Percentiles rank a stretch among this genome's conserved stretches.
These are phyloP conservation scores for Cryphonectria nitschkei DNA, from an alignment of 2,329 filamentous ascomycete genomes.

Conservation along the genomic window DNA sequence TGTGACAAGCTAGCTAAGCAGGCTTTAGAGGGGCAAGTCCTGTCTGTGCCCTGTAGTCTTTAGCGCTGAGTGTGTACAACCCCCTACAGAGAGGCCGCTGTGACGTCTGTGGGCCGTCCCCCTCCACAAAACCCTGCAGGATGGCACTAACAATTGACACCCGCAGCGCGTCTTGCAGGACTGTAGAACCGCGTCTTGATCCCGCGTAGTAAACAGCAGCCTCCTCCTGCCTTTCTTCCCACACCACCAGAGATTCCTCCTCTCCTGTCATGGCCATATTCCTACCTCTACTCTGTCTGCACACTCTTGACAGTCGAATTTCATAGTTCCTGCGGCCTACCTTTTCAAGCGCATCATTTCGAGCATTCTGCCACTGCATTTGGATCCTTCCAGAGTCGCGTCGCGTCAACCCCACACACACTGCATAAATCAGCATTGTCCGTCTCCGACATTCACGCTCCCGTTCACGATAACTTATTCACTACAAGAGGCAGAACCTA, in stretches of 20 bases:
- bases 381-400: constrained; percentile 16
- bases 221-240: not conserved
- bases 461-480: not conserved
- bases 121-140: not conserved
- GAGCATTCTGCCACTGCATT: constrained; percentile 18
- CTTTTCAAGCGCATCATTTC: constrained; percentile 18
- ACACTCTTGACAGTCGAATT: not conserved
- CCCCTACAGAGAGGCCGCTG: not conserved
- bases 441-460: not conserved
- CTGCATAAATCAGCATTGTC: constrained; percentile 19
- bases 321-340: not conserved
- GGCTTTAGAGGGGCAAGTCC: not conserved
- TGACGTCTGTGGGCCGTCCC: not conserved
- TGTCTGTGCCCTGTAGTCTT: not conserved
- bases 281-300: not conserved
- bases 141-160: not conserved
- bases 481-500: not conserved
- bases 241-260: not conserved
- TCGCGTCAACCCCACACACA: constrained; percentile 23
- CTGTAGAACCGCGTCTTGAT: constrained; percentile 17
- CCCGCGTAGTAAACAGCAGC: constrained; percentile 11
- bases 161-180: constrained; percentile 11
- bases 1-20: not conserved
- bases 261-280: not conserved
- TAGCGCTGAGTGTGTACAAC: not conserved